A percentile compares a stretch with the other conserved stretches of the same genome.
phyloP scores from a whole-genome alignment of 441 rosid species.

The Eruca vesicaria region DNA sequence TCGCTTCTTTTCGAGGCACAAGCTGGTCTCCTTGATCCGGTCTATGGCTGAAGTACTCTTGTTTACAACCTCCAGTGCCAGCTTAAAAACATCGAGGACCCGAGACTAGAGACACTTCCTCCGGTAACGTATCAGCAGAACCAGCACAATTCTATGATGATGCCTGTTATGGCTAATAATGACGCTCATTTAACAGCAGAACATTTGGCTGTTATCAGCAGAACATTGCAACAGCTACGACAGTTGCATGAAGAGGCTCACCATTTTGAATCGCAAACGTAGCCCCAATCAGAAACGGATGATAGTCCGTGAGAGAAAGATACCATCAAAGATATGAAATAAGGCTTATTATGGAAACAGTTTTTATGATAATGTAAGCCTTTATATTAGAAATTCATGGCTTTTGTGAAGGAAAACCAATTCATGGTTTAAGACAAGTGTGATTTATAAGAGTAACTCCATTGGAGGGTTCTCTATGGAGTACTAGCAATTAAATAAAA shows the following conservation, averaged over 20 bases:
- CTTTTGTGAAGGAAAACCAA: too few species aligned
- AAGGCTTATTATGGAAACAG: background rate
- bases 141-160: constrained; percentile 31
- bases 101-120: constrained; percentile 34
- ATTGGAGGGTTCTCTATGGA: too few species aligned
- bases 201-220: too few species aligned
- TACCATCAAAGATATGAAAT: background rate
- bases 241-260: constrained; percentile 29
- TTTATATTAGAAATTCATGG: too few species aligned
- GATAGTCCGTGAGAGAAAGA: background rate
- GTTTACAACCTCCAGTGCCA: constrained; percentile 55
- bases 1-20: constrained; percentile 70
- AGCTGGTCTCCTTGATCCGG: constrained; percentile 62
- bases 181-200: background rate
- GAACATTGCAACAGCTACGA: constrained; percentile 17
- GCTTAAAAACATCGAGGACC: constrained; percentile 44
- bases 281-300: constrained; percentile 41
- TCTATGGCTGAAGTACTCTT: constrained; percentile 62
- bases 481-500: too few species aligned
- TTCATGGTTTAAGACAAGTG: background rate
- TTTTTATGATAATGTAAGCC: background rate
- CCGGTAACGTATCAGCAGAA: constrained; percentile 10
- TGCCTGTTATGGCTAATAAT: constrained; percentile 2
- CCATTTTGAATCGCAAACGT: constrained; percentile 35
- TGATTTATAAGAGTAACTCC: too few species aligned